Base-by-base conservation (phyloP, 176 grass and related monocot genomes). In the Juncus inflexus region DNA sequence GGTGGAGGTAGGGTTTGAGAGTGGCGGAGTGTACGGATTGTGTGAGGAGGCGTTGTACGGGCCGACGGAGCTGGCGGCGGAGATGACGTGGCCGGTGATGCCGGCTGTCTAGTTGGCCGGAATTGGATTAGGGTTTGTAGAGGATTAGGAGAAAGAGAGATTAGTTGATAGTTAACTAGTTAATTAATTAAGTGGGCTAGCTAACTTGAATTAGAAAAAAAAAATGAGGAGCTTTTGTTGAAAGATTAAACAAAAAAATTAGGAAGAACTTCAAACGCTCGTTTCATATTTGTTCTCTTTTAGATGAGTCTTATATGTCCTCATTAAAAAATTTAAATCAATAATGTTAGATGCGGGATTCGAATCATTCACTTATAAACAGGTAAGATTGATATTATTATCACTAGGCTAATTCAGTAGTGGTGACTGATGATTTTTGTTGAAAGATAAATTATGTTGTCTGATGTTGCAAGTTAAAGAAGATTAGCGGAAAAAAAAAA, bases 191-290 rank as follows among this genome's bases (percentile, higher is more conserved):
- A 38, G 49, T 54, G 35, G 47, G 38, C 28, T 59, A 71, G 28
- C 52, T 71, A 71, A 60, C 68, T 60, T 14, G 15, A 60, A 71
- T 57, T 69, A 15, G 52, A 19, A 57, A 69, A 69, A 69, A 69
- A 40, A 36, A 15, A 49, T 35, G 35, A 13, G 7, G 36, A 40
- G 0, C 19, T 28, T 28, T 28, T 28, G 19, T 14, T 9, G 5
- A 55, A 55, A 54, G 19, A 28, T 28, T 28, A 28, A 28, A 28
- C 0, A 28, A 28, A 28, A 0, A 28, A 28, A 28, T 28, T 0
- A 28, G 19, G 19, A 28, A 28, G 19, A 28, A 28, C 19, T 28
- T 1, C 19, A 28, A 28, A 28, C 19, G 19, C 0, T 28, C 19
- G 19, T 28, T 28, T 28, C 1, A 28, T 28, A 28, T 1, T 28